Percentiles rank a stretch among this genome's conserved stretches.
phyloP scores from a whole-genome alignment of 495 filamentous ascomycete species.

The Opeltia flavorubescens region DNA sequence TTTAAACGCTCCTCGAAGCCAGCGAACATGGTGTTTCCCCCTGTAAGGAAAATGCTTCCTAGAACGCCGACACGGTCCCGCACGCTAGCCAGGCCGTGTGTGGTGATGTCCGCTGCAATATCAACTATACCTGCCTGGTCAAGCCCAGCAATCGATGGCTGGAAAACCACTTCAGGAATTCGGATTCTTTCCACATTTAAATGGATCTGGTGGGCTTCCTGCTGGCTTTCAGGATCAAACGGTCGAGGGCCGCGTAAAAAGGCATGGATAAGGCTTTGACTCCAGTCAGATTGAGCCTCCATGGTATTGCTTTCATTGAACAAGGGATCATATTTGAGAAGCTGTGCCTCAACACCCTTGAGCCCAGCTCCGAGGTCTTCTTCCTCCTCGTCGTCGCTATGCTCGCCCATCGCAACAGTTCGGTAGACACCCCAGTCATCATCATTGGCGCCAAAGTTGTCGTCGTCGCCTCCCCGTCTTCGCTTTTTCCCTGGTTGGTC shows the following conservation, averaged over 20 bases:
- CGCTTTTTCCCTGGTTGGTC: constrained; percentile 79
- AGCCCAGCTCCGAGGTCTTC: constrained; percentile 67
- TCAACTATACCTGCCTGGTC: constrained; percentile 91
- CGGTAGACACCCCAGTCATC: constrained; percentile 97
- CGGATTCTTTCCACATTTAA: constrained; percentile 95
- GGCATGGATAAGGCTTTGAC: constrained; percentile 73
- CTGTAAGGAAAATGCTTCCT: constrained; percentile 82
- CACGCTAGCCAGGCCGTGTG: constrained; percentile 51
- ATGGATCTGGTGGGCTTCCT: constrained; percentile 77
- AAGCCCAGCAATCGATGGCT: constrained; percentile 85
- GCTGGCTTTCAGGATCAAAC: constrained; percentile 65
- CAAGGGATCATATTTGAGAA: constrained; percentile 71
- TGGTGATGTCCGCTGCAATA: constrained; percentile 73
- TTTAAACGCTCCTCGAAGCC: constrained; percentile 75
- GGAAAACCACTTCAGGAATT: constrained; percentile 89
- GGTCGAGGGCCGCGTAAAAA: constrained; percentile 79
- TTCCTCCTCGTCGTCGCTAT: constrained; percentile 67
- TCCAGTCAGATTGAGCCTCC: constrained; percentile 89
- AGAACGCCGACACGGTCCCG: constrained; percentile 49
- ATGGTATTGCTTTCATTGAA: constrained; percentile 85
- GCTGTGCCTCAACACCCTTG: constrained; percentile 61
- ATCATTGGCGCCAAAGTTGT: constrained; percentile 93
- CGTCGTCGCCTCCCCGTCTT: constrained; percentile 62
- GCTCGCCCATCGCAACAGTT: constrained; percentile 65
- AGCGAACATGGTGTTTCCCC: constrained; percentile 77